Conservation (phyloP, 495 filamentous ascomycete genomes). For the Lepraria neglecta region DNA sequence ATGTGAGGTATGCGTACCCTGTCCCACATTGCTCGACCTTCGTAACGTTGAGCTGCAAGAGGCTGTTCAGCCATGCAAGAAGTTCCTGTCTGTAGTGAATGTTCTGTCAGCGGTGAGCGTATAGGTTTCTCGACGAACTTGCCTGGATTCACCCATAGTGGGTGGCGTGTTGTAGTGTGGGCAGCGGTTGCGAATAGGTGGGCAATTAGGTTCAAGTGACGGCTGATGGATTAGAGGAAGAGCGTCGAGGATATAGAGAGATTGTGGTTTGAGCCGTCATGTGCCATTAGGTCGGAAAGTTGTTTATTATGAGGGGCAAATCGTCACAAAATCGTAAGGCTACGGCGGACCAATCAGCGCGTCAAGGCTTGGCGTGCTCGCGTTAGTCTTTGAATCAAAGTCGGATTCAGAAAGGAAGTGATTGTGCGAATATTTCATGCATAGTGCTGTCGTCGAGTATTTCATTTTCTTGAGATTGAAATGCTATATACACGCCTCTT, state of each 20-base stretch:
- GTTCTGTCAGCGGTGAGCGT: slow-evolving; percentile 6
- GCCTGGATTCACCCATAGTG: slow-evolving; percentile 54
- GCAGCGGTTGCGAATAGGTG: background rate
- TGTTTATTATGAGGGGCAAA: background rate
- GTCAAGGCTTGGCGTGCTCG: slow-evolving; percentile 4
- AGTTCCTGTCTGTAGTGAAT: slow-evolving; percentile 76
- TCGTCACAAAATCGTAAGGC: background rate
- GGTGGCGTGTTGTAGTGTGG: slow-evolving; percentile 32
- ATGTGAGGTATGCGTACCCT: slow-evolving; percentile 56
- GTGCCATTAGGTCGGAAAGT: background rate
- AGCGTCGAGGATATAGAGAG: background rate
- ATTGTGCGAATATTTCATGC: background rate
- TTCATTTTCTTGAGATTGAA: slow-evolving; percentile 11
- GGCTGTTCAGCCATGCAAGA: slow-evolving; percentile 92
- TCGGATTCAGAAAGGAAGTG: background rate
- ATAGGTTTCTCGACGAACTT: slow-evolving; percentile 23
- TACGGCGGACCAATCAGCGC: slow-evolving; percentile 5
- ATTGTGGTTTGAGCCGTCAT: background rate
- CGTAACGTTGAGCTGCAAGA: slow-evolving; percentile 93
- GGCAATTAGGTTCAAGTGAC: no score
- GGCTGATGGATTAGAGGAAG: background rate
- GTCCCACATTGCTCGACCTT: slow-evolving; percentile 99
- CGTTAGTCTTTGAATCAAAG: slow-evolving; percentile 1
- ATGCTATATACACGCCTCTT: background rate
- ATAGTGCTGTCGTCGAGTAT: background rate